These are phyloP conservation scores for Brassica napus DNA, from an alignment of 345 rosid species.

Conservation along the genomic window DNA sequence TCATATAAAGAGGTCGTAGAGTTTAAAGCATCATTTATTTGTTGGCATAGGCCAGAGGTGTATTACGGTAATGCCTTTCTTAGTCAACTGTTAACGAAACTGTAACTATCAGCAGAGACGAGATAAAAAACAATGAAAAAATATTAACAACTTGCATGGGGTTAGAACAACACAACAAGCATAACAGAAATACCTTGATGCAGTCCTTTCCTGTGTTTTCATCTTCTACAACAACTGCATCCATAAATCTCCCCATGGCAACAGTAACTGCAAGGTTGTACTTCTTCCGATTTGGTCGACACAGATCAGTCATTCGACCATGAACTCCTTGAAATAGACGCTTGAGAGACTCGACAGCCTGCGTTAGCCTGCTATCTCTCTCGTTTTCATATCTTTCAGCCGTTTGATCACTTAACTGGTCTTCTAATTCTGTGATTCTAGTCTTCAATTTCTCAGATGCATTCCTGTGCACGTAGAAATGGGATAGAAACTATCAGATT, in stretches of 20 bases:
- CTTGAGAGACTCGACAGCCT: constrained; percentile 90
- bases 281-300: constrained; percentile 89
- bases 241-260: constrained; percentile 99
- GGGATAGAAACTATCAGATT: constrained; percentile 12
- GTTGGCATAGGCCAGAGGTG: constrained; percentile 16
- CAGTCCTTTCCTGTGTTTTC: constrained; percentile 95
- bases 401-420: constrained; percentile 79
- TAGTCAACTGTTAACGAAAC: background rate
- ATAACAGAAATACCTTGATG: constrained; percentile 67
- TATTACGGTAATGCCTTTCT: constrained; percentile 7
- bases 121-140: background rate
- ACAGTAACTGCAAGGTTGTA: constrained; percentile 97
- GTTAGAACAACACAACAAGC: constrained; percentile 28
- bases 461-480: constrained; percentile 49
- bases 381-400: constrained; percentile 94
- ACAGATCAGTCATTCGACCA: constrained; percentile 97
- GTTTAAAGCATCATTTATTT: constrained; percentile 9
- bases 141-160: constrained; percentile 22
- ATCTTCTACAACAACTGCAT: constrained; percentile 96
- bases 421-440: constrained; percentile 74
- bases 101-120: constrained; percentile 4
- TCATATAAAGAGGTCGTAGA: constrained; percentile 18
- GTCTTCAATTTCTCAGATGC: constrained; percentile 74
- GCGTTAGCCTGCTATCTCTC: constrained; percentile 83
- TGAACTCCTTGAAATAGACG: constrained; percentile 94